A percentile compares a stretch with the other conserved stretches of the same genome.
Conservation (phyloP, 495 filamentous ascomycete genomes). For the Talaromyces nanjingensis region DNA sequence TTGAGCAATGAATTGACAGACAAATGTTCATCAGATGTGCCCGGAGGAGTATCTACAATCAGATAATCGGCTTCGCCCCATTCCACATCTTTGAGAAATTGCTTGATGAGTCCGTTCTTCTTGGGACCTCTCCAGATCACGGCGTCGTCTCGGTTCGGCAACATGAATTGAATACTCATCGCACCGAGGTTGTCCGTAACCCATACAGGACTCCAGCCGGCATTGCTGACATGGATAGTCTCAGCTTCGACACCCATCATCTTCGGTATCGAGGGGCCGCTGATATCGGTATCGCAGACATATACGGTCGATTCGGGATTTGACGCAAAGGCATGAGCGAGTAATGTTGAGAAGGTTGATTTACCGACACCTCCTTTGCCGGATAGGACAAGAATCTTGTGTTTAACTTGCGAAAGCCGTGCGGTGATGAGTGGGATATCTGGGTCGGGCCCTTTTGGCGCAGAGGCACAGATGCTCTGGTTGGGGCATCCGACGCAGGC, state of each 20-base stretch:
- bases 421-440: constrained; percentile 82
- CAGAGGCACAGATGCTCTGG: constrained; percentile 86
- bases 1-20: constrained; percentile 84
- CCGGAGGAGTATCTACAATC: constrained; percentile 90
- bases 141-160: constrained; percentile 85
- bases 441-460: constrained; percentile 93
- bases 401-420: constrained; percentile 70
- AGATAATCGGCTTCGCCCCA: constrained; percentile 94
- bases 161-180: constrained; percentile 97
- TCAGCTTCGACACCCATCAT: constrained; percentile 96
- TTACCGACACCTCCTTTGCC: constrained; percentile 98
- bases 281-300: constrained; percentile 96
- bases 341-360: constrained; percentile 79
- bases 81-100: constrained; percentile 93
- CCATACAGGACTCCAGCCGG: constrained; percentile 92
- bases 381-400: constrained; percentile 87
- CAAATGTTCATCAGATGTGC: constrained; percentile 90
- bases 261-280: constrained; percentile 88
- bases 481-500: constrained; percentile 94
- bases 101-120: constrained; percentile 97
- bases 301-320: constrained; percentile 71
- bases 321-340: constrained; percentile 79
- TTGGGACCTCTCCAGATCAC: constrained; percentile 97
- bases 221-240: constrained; percentile 77
- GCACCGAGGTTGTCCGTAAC: constrained; percentile 84